Evolutionary conservation across 495 filamentous ascomycete genomes (phyloP).

Genomic region (Astrothelium subdiscretum): DNA sequence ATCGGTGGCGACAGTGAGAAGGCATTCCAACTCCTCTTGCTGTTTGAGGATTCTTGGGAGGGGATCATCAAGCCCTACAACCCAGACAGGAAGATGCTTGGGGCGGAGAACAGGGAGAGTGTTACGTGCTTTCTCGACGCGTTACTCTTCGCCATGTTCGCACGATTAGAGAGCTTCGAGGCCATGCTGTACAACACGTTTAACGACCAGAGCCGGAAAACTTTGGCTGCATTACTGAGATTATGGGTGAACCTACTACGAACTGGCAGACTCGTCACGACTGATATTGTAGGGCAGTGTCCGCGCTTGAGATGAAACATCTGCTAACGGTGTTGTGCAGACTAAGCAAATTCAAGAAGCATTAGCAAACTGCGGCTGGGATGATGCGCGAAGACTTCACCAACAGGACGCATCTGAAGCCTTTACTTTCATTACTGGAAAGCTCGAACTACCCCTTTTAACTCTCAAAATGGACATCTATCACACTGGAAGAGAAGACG

Average conservation of each 20-base stretch:
- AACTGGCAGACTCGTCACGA: conserved; percentile 71
- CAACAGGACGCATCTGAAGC: conserved; percentile 95
- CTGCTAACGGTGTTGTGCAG: conserved; percentile 32
- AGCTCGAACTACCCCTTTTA: conserved; percentile 73
- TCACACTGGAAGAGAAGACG: conserved; percentile 74
- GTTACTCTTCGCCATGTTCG: conserved; percentile 95
- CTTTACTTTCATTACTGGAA: conserved; percentile 87
- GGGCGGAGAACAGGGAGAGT: conserved; percentile 72
- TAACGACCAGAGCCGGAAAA: conserved; percentile 56
- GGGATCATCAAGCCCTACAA: conserved; percentile 68
- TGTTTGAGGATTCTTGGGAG: conserved; percentile 68
- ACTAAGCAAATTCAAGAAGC: conserved; percentile 72
- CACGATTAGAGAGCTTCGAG: conserved; percentile 78
- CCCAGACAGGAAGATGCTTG: conserved; percentile 57
- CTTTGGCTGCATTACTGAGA: conserved; percentile 60
- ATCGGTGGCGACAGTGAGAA: conserved; percentile 60
- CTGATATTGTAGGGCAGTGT: conserved; percentile 57
- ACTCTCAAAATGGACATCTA: conserved; percentile 92
- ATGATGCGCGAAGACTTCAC: conserved; percentile 57
- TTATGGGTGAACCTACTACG: conserved; percentile 90
- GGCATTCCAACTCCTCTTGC: conserved; percentile 59
- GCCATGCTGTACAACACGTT: conserved; percentile 69
- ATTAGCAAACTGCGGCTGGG: conserved; percentile 82
- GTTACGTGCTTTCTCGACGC: conserved; percentile 90
- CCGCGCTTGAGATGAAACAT: background rate